Evolutionary conservation across 2,329 filamentous ascomycete genomes (phyloP).

Genomic region (Phialophora verrucosa): DNA sequence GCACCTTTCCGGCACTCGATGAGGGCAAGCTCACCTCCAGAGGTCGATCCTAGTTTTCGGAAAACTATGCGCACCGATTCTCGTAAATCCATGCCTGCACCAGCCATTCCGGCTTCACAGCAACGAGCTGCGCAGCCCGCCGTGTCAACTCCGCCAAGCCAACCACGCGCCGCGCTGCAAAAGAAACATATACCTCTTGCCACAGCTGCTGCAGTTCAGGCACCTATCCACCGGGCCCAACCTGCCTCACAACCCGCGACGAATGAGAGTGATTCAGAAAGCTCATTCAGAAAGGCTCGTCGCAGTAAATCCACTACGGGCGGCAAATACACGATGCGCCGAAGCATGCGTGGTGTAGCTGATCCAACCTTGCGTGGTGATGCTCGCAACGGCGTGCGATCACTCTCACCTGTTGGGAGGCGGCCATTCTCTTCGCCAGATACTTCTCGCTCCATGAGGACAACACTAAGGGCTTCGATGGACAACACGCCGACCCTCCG

Average conservation of each 20-base stretch:
- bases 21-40: constrained; percentile 26
- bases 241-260: constrained; percentile 41
- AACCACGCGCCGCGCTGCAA: constrained; percentile 42
- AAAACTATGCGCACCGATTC: constrained; percentile 34
- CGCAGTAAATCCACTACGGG: constrained; percentile 50
- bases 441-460: constrained; percentile 51
- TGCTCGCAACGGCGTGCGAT: constrained; percentile 68
- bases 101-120: constrained; percentile 9
- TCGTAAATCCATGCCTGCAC: constrained; percentile 19
- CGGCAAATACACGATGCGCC: constrained; percentile 66
- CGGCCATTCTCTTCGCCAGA: constrained; percentile 53
- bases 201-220: constrained; percentile 20
- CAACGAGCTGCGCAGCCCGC: constrained; percentile 15
- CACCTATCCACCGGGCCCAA: constrained; percentile 9
- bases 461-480: constrained; percentile 57
- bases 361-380: constrained; percentile 51
- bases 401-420: constrained; percentile 68
- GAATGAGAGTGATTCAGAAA: constrained; percentile 70
- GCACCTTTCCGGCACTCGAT: constrained; percentile 37
- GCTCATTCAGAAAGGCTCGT: constrained; percentile 76
- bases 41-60: constrained; percentile 28
- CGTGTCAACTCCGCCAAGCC: constrained; percentile 6
- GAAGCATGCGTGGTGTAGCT: constrained; percentile 69
- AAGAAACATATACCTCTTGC: constrained; percentile 47
- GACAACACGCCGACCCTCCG: constrained; percentile 44